Evolutionary conservation across 2,329 filamentous ascomycete genomes (phyloP), one percentile per base, ranked within the genome.

Genomic region (Arachnopeziza araneosa): DNA sequence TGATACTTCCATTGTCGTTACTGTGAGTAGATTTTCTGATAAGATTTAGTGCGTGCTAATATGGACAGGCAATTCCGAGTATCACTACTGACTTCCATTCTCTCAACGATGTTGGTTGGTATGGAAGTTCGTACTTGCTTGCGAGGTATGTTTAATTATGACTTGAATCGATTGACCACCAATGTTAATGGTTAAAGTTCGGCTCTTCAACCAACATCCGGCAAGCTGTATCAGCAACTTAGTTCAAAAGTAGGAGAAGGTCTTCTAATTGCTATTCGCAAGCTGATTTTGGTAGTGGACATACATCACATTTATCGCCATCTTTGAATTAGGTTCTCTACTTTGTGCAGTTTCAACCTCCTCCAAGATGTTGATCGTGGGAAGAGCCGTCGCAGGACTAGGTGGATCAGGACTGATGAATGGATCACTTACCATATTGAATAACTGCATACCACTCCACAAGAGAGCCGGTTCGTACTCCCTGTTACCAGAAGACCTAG

Each of bases 41-140:
- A 8, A n/a, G 6, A 51, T 24, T 6, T n/a, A 55, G 32, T 14
- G 50, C 59, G n/a, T 57, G 8, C 7, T 9, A 19, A 10, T 44
- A 5, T 17, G 12, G 17, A 44, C 19, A 75, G 73, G 74, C 80
- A 2, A 75, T 80, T 56, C 80, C 80, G 0, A 71, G 72, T 54
- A 83, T 83, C 58, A 82, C 80, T 0, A 77, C 74, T 52, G 73
- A 79, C 22, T 80, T 82, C 68, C 76, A 81, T 59, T 77, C 78
- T 14, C 71, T 83, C 0, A 67, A 72, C 1, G 81, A 84, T 64
- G 77, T 84, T 17, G 82, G 81, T 48, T 84, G 82, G 82, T 84
- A 84, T 66, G 78, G 77, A 2, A 78, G 76, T 54, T 76, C 78
- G 22, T 81, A 81, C 65, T 76, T 77, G 36, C 72, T 83, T 48